Evolutionary conservation across 2,329 filamentous ascomycete genomes (phyloP).

Genomic region (Lomentospora prolificans): DNA sequence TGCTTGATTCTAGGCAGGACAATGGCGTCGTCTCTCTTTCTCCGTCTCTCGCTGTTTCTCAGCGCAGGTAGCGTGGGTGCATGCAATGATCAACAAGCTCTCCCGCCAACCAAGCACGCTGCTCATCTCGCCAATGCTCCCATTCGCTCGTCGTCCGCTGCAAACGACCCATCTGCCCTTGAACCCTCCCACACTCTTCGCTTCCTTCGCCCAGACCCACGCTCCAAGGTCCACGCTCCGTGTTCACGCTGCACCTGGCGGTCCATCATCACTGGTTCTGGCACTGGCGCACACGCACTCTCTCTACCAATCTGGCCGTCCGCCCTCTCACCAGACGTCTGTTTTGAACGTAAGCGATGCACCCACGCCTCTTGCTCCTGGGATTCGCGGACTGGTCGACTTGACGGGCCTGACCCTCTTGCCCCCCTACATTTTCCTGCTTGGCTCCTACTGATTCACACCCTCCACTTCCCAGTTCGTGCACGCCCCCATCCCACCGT

Average conservation of each 20-base stretch:
- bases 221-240: not conserved
- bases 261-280: not conserved
- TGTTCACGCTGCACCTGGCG: not conserved
- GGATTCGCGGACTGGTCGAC: constrained; percentile 5
- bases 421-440: not conserved
- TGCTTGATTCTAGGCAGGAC: not conserved
- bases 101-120: not conserved
- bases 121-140: not conserved
- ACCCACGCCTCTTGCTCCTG: not conserved
- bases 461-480: not conserved
- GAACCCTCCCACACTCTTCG: not conserved
- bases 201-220: not conserved
- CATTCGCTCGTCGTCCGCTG: not conserved
- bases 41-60: no score
- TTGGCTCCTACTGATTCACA: not conserved
- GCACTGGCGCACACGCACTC: not conserved
- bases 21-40: not conserved
- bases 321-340: not conserved
- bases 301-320: not conserved
- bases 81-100: constrained; percentile 1
- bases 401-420: constrained; percentile 5
- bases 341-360: not conserved
- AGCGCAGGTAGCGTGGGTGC: not conserved
- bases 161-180: not conserved
- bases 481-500: not conserved